These are phyloP conservation scores for Arachis hypogaea DNA, from an alignment of 306 rosid species.

Conservation along the genomic window DNA sequence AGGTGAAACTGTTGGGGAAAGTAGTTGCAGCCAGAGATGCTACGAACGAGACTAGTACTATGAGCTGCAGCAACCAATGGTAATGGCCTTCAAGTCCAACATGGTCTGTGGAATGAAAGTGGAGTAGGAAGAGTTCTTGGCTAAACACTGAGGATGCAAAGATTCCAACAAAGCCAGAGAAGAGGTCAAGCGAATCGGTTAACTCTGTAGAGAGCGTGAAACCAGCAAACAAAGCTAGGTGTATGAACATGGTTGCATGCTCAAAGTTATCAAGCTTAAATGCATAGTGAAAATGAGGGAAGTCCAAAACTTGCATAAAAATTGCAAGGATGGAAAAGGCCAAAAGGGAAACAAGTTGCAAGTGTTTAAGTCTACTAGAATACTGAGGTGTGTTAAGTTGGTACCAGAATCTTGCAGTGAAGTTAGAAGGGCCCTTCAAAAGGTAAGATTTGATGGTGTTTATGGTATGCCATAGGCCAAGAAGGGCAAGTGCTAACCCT, in stretches of 20 bases:
- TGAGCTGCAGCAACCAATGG: slow-evolving; percentile 82
- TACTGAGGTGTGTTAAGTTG: slow-evolving; percentile 47
- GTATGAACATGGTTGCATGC: slow-evolving; percentile 94
- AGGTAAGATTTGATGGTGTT: slow-evolving; percentile 72
- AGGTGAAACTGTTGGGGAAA: slow-evolving; percentile 70
- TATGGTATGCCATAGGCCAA: slow-evolving; percentile 84
- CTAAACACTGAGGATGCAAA: slow-evolving; percentile 74
- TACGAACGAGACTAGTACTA: slow-evolving; percentile 65
- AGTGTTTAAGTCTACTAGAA: slow-evolving; percentile 61
- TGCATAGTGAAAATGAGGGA: slow-evolving; percentile 61
- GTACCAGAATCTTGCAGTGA: slow-evolving; percentile 69
- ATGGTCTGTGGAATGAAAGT: slow-evolving; percentile 92
- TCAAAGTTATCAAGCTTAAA: slow-evolving; percentile 74
- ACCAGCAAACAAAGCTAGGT: slow-evolving; percentile 78
- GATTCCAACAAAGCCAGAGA: slow-evolving; percentile 69
- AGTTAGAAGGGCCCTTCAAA: slow-evolving; percentile 68
- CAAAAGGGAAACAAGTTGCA: slow-evolving; percentile 72
- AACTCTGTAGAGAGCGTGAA: slow-evolving; percentile 67
- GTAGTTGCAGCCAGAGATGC: slow-evolving; percentile 60
- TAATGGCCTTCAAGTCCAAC: slow-evolving; percentile 92
- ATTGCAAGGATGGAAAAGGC: slow-evolving; percentile 69
- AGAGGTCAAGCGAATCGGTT: slow-evolving; percentile 53
- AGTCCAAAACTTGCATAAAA: slow-evolving; percentile 62
- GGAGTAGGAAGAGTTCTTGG: slow-evolving; percentile 86
- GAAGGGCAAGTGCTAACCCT: slow-evolving; percentile 67